These are phyloP conservation scores for Ceratobasidium sp. DNA, from an alignment of 1,284 basidiomycete species.

Conservation along the genomic window DNA sequence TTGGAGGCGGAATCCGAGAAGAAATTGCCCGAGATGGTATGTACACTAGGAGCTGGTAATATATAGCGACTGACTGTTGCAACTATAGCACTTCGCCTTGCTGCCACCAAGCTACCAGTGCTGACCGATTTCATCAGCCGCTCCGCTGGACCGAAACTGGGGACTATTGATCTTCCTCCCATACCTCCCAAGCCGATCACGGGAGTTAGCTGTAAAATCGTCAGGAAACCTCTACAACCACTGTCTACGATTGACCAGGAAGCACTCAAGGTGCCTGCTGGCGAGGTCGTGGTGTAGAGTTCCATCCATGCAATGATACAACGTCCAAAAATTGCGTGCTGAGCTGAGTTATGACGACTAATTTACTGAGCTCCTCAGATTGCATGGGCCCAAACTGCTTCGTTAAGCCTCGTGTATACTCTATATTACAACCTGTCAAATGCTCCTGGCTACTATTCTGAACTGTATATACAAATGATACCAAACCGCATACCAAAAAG, in stretches of 20 bases:
- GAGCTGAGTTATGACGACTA: too few relatives aligned
- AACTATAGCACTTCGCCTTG: slow-evolving; percentile 80
- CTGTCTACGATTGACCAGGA: slow-evolving; percentile 20
- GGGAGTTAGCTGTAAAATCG: slow-evolving; percentile 26
- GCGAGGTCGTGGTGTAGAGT: slow-evolving; percentile 12
- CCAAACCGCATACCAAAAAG: too few relatives aligned
- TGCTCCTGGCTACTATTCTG: too few relatives aligned
- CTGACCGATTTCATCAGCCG: slow-evolving; percentile 87
- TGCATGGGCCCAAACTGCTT: too few relatives aligned
- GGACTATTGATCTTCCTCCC: slow-evolving; percentile 61
- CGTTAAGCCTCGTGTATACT: too few relatives aligned
- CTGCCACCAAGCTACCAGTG: slow-evolving; percentile 88
- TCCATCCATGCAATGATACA: too few relatives aligned
- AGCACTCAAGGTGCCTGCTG: slow-evolving; percentile 21
- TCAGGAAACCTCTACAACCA: slow-evolving; percentile 22
- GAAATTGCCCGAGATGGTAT: slow-evolving; percentile 92
- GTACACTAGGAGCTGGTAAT: slow-evolving; percentile 42
- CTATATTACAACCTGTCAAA: too few relatives aligned
- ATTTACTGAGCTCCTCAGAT: too few relatives aligned
- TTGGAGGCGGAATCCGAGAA: slow-evolving; percentile 89
- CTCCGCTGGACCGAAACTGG: slow-evolving; percentile 77
- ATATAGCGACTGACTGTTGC: slow-evolving; percentile 18
- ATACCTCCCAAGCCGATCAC: slow-evolving; percentile 27
- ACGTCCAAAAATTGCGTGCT: too few relatives aligned
- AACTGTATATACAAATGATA: too few relatives aligned